These are phyloP conservation scores for Oryza nivara DNA, from an alignment of 176 grass and related monocot genomes.

Conservation along the genomic window DNA sequence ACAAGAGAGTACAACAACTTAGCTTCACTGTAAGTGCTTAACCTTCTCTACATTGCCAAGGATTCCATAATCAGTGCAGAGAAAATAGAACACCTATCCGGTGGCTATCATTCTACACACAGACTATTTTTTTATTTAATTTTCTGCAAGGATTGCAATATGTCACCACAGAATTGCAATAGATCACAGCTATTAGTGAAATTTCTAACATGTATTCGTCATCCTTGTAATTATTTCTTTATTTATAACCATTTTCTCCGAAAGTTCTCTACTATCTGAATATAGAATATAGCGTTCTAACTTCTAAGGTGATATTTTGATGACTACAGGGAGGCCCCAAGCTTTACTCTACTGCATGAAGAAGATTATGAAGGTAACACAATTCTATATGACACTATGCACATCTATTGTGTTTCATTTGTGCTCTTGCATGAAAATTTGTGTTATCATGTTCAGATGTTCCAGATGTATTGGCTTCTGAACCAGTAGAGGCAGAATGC, in stretches of 20 bases:
- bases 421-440: neutral
- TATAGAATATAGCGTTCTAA: constrained; percentile 31
- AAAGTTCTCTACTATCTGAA: constrained; percentile 16
- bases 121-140: neutral
- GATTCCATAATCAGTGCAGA: constrained; percentile 1
- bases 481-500: constrained; percentile 50
- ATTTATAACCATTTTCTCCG: constrained; percentile 28
- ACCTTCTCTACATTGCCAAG: constrained; percentile 10
- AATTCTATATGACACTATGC: neutral
- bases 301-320: constrained; percentile 36
- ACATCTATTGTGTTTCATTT: constrained; percentile 10
- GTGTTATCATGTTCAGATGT: constrained; percentile 36
- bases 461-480: constrained; percentile 41
- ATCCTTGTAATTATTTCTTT: constrained; percentile 28
- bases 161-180: constrained; percentile 25
- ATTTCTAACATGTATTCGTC: neutral
- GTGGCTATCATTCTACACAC: neutral
- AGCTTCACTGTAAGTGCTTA: constrained; percentile 54
- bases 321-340: constrained; percentile 56
- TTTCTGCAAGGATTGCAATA: constrained; percentile 25
- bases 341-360: constrained; percentile 77
- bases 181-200: constrained; percentile 37
- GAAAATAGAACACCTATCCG: neutral
- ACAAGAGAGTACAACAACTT: constrained; percentile 56
- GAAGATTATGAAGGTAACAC: constrained; percentile 66